phyloP scores from a whole-genome alignment of 176 grass and related monocot species.

The Oryza glaberrima region DNA sequence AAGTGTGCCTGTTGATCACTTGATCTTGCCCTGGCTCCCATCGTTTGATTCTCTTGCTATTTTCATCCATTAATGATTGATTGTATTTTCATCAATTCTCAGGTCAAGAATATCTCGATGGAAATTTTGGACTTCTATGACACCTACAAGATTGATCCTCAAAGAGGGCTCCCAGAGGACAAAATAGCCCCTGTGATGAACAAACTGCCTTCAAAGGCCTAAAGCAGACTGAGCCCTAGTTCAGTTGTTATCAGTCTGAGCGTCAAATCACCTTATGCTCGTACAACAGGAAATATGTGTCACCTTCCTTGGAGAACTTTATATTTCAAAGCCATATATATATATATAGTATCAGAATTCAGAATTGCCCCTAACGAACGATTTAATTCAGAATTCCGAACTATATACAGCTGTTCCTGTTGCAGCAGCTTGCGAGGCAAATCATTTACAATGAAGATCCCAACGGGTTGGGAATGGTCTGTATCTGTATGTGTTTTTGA shows the following conservation, averaged over 20 bases:
- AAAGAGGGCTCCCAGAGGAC: conserved; percentile 67
- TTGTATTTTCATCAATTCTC: neutral
- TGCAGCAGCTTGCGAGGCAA: neutral
- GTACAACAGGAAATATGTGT: neutral
- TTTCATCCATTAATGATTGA: neutral
- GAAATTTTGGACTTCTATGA: conserved; percentile 95
- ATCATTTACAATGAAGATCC: neutral
- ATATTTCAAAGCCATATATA: neutral
- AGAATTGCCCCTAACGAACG: neutral
- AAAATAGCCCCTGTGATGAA: conserved; percentile 79
- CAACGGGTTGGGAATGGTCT: neutral
- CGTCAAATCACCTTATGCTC: neutral
- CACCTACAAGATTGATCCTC: conserved; percentile 66
- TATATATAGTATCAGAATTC: neutral
- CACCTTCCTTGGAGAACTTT: neutral
- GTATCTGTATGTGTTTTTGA: conserved; percentile 1
- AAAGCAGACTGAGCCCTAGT: conserved; percentile 12
- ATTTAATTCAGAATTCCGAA: too few species aligned
- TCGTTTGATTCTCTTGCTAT: neutral
- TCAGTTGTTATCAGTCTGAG: neutral
- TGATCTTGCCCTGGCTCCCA: neutral
- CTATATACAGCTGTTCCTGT: neutral
- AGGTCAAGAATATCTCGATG: conserved; percentile 95
- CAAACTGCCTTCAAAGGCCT: conserved; percentile 67
- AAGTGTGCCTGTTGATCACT: neutral